Evolutionary conservation across 2,329 filamentous ascomycete genomes (phyloP).

Genomic region (Neonectria sp.): DNA sequence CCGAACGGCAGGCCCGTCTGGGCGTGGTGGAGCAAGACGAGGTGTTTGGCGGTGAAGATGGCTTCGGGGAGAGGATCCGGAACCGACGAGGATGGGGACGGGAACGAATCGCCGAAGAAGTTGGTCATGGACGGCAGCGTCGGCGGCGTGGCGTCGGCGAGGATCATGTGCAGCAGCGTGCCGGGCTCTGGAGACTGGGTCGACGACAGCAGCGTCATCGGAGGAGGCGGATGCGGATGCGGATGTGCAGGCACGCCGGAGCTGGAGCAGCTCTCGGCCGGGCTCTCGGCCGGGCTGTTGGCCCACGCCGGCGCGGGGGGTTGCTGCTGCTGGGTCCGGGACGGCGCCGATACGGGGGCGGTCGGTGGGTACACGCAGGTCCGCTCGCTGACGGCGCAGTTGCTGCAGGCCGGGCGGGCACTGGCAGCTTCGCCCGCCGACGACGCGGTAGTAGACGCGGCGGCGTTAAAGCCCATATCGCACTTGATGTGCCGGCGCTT

Average conservation of each 20-base stretch:
- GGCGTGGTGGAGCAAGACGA: conserved; percentile 57
- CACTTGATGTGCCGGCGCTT: conserved; percentile 60
- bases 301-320: not conserved
- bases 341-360: not conserved
- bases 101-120: conserved; percentile 12
- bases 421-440: conserved; percentile 37
- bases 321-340: not conserved
- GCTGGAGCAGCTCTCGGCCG: conserved; percentile 35
- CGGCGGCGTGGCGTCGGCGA: conserved; percentile 17
- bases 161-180: not conserved
- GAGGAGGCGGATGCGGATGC: conserved; percentile 20
- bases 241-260: conserved; percentile 8
- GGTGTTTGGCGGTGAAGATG: conserved; percentile 55
- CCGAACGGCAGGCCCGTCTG: conserved; percentile 43
- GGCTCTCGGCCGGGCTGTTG: conserved; percentile 34
- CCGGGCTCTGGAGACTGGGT: not conserved
- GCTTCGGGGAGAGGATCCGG: conserved; percentile 23
- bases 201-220: conserved; percentile 13
- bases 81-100: too few species aligned
- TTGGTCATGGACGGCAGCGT: conserved; percentile 34
- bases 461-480: conserved; percentile 44
- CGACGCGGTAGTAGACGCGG: too few species aligned
- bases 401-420: conserved; percentile 55
- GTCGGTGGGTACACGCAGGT: conserved; percentile 52
- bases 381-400: conserved; percentile 55